Base-by-base conservation (phyloP, 139 green algal genomes). In the Picochlorum sp. region DNA sequence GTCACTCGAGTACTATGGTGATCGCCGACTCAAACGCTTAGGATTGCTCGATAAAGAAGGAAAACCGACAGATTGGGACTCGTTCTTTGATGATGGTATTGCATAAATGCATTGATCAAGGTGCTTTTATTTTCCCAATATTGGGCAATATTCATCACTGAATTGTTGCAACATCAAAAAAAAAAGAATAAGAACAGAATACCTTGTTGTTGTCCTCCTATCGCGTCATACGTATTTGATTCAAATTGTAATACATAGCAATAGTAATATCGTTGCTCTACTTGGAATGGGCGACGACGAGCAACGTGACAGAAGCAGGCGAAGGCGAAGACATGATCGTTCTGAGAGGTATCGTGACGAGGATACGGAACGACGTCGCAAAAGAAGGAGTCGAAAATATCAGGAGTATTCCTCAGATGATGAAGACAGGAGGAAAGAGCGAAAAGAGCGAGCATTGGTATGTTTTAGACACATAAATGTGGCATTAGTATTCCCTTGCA, bases 41-140 rank as follows among this genome's bases (percentile, higher is more conserved):
- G 86, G 86, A 14, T 76, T 96, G 28, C 71, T 96, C 65, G 88
- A 96, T 63, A 85, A 92, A 37, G 68, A 84, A 49, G 87, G 84
- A 18, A 70, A 68, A 3, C 85, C 77, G 3, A 92, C 81, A 15
- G 88, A 83, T 11, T 91, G 81, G 58, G 80, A 89, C 64, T 65
- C 52, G 34, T 91, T 89, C 61, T 91, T 91, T 62, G 74, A 84
- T 38, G 78, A 82, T 32, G 61, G 62, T n/a, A 76, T 82, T 24
- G 75, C 75, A 8, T 82, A 57, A 80, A 21, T n/a, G 50, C 45
- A 51, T 20, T 15, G 4, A 30, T 30, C 28, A 30, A 30, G 26
- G 26, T 30, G 0, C 3, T 6, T 30, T 30, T 30, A 2, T 1
- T 30, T 30, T 7, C 26, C 26, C 26, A 30, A 26, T 26, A 26